Evolutionary conservation across 305 asterid genomes (phyloP).

Genomic region (Rubia tinctorum): DNA sequence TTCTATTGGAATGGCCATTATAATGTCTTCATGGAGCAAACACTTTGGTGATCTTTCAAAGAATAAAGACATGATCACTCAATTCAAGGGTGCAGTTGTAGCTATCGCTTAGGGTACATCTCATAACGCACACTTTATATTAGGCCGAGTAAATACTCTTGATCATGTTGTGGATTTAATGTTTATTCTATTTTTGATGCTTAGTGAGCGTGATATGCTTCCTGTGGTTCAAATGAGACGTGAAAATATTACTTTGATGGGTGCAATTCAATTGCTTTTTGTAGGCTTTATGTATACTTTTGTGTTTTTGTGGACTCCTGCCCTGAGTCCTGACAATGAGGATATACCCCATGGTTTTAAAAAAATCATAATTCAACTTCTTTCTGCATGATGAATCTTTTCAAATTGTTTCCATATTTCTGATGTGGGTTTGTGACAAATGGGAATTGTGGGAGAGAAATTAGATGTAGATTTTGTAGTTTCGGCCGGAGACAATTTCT

Average conservation of each 20-base stretch:
- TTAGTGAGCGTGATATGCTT: slow-evolving; percentile 18
- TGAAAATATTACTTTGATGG: slow-evolving; percentile 92
- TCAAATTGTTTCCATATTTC: no score
- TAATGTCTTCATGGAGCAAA: slow-evolving; percentile 88
- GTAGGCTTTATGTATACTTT: slow-evolving; percentile 99
- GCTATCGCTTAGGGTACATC: slow-evolving; percentile 93
- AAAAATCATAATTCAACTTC: no score
- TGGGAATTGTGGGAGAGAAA: no score
- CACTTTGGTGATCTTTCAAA: slow-evolving; percentile 95
- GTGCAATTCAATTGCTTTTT: slow-evolving; percentile 95
- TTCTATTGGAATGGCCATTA: slow-evolving; percentile 88
- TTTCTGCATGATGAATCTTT: no score
- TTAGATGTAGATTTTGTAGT: no score
- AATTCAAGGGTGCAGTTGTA: slow-evolving; percentile 85
- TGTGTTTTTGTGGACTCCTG: slow-evolving; percentile 99
- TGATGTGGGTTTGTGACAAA: no score
- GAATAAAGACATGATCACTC: slow-evolving; percentile 87
- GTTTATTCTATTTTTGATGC: no score
- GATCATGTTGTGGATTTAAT: no score
- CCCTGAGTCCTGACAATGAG: slow-evolving; percentile 93
- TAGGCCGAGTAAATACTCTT: no score
- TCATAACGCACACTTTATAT: neutral
- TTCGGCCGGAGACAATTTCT: no score
- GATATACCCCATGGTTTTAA: no score
- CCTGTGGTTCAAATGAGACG: slow-evolving; percentile 73